These are phyloP conservation scores for Coemansia sp. DNA, from an alignment of 371 early-diverging fungal species.

Conservation along the genomic window DNA sequence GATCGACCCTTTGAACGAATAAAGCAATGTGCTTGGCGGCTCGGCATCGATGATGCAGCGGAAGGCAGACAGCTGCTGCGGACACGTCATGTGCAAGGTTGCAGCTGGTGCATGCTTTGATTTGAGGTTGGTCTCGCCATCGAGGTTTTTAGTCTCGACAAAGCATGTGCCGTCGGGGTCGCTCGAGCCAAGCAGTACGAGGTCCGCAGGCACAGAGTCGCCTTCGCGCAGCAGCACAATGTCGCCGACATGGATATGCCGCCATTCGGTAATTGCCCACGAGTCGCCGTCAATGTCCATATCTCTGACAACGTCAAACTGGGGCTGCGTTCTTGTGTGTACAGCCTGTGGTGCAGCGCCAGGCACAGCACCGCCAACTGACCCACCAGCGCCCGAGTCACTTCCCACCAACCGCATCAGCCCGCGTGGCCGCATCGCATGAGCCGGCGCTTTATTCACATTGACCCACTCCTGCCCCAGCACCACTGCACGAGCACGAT, in stretches of 20 bases:
- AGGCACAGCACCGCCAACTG: slow-evolving; percentile 17
- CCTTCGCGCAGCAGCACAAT: slow-evolving; percentile 80
- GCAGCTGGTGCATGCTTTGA: slow-evolving; percentile 57
- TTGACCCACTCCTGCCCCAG: slow-evolving; percentile 43
- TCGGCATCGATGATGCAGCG: slow-evolving; percentile 74
- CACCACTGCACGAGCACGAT: slow-evolving; percentile 49
- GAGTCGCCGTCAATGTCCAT: slow-evolving; percentile 16
- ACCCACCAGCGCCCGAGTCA: slow-evolving; percentile 55
- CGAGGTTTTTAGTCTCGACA: slow-evolving; percentile 93
- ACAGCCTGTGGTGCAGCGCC: neutral
- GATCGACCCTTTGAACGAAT: slow-evolving; percentile 67
- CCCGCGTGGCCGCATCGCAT: slow-evolving; percentile 49
- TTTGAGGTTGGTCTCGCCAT: slow-evolving; percentile 89
- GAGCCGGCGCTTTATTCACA: slow-evolving; percentile 40
- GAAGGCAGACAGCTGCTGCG: slow-evolving; percentile 60
- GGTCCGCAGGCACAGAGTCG: slow-evolving; percentile 92
- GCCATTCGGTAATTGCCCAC: slow-evolving; percentile 63
- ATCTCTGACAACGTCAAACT: neutral
- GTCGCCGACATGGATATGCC: slow-evolving; percentile 86
- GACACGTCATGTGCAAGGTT: slow-evolving; percentile 54
- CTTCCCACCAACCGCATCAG: slow-evolving; percentile 56
- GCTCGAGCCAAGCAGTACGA: slow-evolving; percentile 76
- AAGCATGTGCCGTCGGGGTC: slow-evolving; percentile 83
- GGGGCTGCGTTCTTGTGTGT: slow-evolving; percentile 1
- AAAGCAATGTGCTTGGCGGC: slow-evolving; percentile 72